These are phyloP conservation scores for Metschnikowia lochheadii DNA, from an alignment of 805 yeast species.

Conservation along the genomic window DNA sequence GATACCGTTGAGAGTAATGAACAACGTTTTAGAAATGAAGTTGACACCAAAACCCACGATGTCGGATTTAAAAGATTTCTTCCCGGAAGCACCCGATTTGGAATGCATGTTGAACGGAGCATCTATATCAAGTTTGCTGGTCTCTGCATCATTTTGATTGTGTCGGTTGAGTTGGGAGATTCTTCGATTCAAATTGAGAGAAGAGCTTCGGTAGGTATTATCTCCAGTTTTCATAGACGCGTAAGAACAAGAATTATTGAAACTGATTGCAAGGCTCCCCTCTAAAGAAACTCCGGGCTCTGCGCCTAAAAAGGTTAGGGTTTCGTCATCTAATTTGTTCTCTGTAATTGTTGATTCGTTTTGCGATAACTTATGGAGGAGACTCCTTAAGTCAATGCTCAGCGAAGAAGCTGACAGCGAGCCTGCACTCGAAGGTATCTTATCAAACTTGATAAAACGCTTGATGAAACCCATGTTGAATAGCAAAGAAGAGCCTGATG, in stretches of 20 bases:
- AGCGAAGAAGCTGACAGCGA: conserved; percentile 9
- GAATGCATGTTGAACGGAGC: conserved; percentile 30
- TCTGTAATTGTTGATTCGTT: conserved; percentile 10
- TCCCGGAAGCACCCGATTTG: conserved; percentile 17
- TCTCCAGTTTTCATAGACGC: conserved; percentile 34
- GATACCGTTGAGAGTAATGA: conserved; percentile 81
- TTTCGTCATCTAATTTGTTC: conserved; percentile 14
- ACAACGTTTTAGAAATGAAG: conserved; percentile 56
- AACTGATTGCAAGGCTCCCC: conserved; percentile 40
- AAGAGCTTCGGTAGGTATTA: conserved; percentile 25
- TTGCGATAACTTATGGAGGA: conserved; percentile 26
- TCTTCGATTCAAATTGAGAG: conserved; percentile 37
- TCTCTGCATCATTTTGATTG: conserved; percentile 23
- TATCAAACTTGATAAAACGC: conserved; percentile 23
- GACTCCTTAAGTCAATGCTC: conserved; percentile 27
- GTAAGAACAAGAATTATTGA: conserved; percentile 37
- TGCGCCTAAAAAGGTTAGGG: conserved; percentile 24
- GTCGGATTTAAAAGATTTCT: conserved; percentile 47
- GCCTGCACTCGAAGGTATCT: conserved; percentile 6
- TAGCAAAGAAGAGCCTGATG: conserved; percentile 29
- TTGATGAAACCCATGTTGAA: conserved; percentile 35
- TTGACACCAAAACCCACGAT: conserved; percentile 82
- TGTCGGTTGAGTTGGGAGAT: conserved; percentile 29
- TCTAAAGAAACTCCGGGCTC: conserved; percentile 39
- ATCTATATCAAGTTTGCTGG: conserved; percentile 34